phyloP scores from a whole-genome alignment of 331 rosid genomes.

The Rhamnella rubrinervis region DNA sequence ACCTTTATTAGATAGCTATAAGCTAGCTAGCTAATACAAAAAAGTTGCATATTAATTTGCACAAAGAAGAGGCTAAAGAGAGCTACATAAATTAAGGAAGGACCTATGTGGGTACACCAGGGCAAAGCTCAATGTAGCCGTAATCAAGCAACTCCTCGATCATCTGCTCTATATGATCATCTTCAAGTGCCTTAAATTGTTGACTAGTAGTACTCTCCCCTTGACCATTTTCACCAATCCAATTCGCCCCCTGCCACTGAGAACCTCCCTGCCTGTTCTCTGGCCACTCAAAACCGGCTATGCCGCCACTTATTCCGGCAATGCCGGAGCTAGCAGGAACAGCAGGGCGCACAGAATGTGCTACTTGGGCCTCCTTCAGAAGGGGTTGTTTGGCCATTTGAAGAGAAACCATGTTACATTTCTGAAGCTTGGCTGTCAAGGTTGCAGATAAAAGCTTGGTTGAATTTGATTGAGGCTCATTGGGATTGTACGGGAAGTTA shows the following conservation, averaged over 20 bases:
- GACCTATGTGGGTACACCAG: constrained; percentile 35
- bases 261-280: constrained; percentile 17
- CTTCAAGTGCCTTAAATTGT: constrained; percentile 57
- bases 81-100: constrained; percentile 10
- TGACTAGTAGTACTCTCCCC: constrained; percentile 21
- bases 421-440: constrained; percentile 70
- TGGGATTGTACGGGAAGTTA: constrained; percentile 67
- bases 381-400: constrained; percentile 51
- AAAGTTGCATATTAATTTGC: constrained; percentile 8
- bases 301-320: constrained; percentile 26
- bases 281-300: constrained; percentile 25
- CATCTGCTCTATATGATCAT: constrained; percentile 81
- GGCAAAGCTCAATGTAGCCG: constrained; percentile 71
- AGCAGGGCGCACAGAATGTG: not conserved
- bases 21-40: constrained; percentile 13
- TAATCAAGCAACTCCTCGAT: constrained; percentile 79
- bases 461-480: constrained; percentile 46
- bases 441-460: constrained; percentile 71
- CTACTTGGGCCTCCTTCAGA: constrained; percentile 23
- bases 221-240: constrained; percentile 35
- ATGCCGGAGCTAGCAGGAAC: constrained; percentile 5
- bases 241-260: constrained; percentile 35
- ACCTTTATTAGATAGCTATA: constrained; percentile 36
- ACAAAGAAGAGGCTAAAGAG: constrained; percentile 1
- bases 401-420: constrained; percentile 77